Evolutionary conservation across 257 asterid genomes (phyloP).

Genomic region (Salvia splendens): DNA sequence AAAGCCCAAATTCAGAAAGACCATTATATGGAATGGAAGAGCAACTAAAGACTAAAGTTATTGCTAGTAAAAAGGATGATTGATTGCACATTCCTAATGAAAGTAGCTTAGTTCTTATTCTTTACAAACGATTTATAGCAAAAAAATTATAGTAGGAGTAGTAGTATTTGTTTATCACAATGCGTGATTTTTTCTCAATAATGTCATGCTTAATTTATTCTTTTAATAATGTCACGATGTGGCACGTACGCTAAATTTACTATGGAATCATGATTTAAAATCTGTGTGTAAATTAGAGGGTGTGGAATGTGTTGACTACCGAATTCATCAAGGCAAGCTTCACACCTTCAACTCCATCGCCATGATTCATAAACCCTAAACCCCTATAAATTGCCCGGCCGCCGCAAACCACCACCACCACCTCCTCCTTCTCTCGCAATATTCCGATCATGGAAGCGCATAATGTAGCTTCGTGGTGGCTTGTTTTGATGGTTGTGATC

Average conservation of each 20-base stretch:
- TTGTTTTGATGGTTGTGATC: conserved; percentile 40
- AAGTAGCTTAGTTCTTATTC: neutral
- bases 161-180: no score
- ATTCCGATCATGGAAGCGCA: conserved; percentile 31
- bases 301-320: conserved; percentile 49
- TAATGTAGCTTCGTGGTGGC: conserved; percentile 30
- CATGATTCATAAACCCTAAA: neutral
- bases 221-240: no score
- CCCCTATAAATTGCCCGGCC: conserved; percentile 31
- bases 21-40: no score
- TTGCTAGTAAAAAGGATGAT: neutral
- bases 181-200: no score
- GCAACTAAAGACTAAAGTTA: neutral
- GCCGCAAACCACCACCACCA: conserved; percentile 16
- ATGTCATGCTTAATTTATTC: no score
- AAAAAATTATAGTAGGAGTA: no score
- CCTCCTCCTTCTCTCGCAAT: neutral
- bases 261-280: no score
- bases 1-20: no score
- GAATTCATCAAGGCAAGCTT: conserved; percentile 30
- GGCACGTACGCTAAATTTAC: no score
- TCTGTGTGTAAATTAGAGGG: neutral
- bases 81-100: neutral
- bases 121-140: neutral
- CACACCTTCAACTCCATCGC: conserved; percentile 27